Base-by-base conservation (phyloP, 345 rosid genomes). In the Zanthoxylum bungeanum region DNA sequence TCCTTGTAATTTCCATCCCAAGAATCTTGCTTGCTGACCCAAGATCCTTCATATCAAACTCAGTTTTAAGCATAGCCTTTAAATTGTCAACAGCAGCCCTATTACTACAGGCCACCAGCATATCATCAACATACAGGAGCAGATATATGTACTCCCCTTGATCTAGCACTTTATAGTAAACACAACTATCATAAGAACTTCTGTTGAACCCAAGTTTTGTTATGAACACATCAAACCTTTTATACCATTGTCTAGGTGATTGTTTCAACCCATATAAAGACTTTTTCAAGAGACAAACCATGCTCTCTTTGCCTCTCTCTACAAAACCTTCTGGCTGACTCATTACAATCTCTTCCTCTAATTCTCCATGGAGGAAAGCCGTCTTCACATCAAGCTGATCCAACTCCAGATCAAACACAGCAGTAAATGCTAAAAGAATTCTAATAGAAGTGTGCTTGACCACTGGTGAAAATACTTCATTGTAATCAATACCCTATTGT, bases 401-500 rank as follows among this genome's bases (percentile, higher is more conserved):
- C 1, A 49, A 8, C 17, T 49, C 1, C 9, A 19, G 7, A 21
- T 5, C 4, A 1, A 1, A 0, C 2, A 19, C 0, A n/a, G 1
- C 0, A n/a, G 7, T 3, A 19, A 21, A n/a, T 12, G 19, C 25
- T 0, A 50, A 7, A 21, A 17, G 19, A 1, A 21, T 7, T 21
- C 27, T 5, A 0, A 50, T 50, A 0, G 9, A 19, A 5, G 1
- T n/a, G 19, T 21, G 10, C 4, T 7, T 50, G 3, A 50, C 24
- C 24, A 50, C 55, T 50, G 0, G 27, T 5, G 55, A 50, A 9
- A 50, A 0, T 0, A 49, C 24, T 9, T 50, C 0, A 19, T 1
- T 50, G 1, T 17, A 50, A 7, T 50, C 27, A n/a, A n/a, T 8
- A 0, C 25, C 4, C 19, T 50, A 2, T 21, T 7, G 16, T 2